Base-by-base conservation (phyloP, 495 filamentous ascomycete genomes). In the Lasiosphaeria hispida region DNA sequence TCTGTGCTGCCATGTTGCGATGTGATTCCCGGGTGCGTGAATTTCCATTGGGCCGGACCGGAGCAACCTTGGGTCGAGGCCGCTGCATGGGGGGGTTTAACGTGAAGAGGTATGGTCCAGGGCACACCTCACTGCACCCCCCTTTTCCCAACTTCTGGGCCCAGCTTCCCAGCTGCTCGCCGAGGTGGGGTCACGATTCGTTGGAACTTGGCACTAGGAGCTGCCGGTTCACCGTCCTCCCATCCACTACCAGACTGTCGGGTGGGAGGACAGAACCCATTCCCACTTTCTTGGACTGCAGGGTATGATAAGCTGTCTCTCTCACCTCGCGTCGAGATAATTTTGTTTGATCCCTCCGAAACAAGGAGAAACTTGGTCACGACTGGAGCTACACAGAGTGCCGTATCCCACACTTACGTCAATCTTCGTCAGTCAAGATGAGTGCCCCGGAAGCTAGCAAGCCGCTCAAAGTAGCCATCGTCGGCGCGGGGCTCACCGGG, bases 401-500 rank as follows among this genome's bases (percentile, higher is more conserved):
- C 15, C 18, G 18, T 18, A 47, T 10, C 43, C 45, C 15, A 17
- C 45, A 19, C 36, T 49, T 49, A 6, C 15, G 15, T 33, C 10
- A 19, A 7, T 37, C 33, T 19, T 33, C 10, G 2, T 33, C 9
- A 10, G 23, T 30, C 23, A 36, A 14, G 3, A 34, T 49, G 19
- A 14, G 10, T 11, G 47, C 19, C 47, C 6, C 45, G 2, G 45
- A 23, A 13, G 7, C 45, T n/a, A 49, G 7, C 47, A 49, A 35
- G 23, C 10, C 10, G 23, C 23, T 33, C 3, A 10, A 30, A 7
- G 19, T 49, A 11, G 47, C 47, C 47, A 37, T 49, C 23, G 23
- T 49, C 47, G 47, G 47, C 33, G 47, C 47, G 8, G 47, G 47
- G 3, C 47, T 49, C 47, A 49, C 47, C 10, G 47, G 47, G 11